Evolutionary conservation across 495 filamentous ascomycete species (phyloP), one percentile per base, ranked within the genome.

Genomic region (Daldinia bambusicola): DNA sequence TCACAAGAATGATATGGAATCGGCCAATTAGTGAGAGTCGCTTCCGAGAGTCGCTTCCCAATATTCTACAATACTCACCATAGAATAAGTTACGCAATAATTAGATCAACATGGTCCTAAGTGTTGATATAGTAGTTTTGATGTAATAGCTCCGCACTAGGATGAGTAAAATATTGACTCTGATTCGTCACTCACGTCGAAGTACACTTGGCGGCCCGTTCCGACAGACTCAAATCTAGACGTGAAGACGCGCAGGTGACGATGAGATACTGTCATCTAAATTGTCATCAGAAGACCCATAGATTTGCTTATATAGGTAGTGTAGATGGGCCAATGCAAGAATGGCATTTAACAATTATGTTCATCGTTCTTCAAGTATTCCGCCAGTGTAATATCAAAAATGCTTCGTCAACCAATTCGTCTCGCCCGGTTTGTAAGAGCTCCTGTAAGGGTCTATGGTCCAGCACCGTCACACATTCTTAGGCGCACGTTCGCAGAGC

Each of bases 401-500:
- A 66, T 66, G 62, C 14, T 50, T 51, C 53, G 62, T 8, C 62
- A 58, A 13, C 40, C 52, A 40, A 55, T 50, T 12, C 62, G 53
- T 20, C 55, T 57, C 32, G 62, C 56, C 22, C 62, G 62, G 13
- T 30, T 58, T 30, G 50, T 51, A 13, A 37, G 41, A 57, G 16
- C 53, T 10, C 14, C 38, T 6, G 52, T 31, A 14, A 51, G 16
- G 22, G 18, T 26, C 18, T 51, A 26, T 13, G 16, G 30, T 16
- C 62, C 62, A 40, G 37, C 31, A 22, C 53, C 51, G 7, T 31
- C 59, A 4, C 43, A 37, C 7, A 8, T 60, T 14, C 10, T 60
- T 6, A 10, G 18, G 26, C 62, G 71, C 36, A 36, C 51, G 1
- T 74, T 59, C 51, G 66, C 51, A 48, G 66, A 74, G 32, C 20